Conservation (phyloP, 805 yeast genomes). For the Huiozyma sinensis region DNA sequence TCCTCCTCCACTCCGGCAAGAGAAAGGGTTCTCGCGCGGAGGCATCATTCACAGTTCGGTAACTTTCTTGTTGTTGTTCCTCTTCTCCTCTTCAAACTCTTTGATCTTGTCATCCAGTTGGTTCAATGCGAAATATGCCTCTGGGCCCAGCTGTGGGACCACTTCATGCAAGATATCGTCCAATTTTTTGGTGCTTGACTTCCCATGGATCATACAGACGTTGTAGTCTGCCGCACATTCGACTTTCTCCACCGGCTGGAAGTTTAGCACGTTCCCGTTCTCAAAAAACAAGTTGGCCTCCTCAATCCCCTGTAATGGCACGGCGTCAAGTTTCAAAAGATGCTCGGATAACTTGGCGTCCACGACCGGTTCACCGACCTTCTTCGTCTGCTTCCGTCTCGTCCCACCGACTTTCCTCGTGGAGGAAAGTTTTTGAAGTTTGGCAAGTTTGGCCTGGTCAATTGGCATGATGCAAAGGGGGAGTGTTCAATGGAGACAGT, state of each 20-base stretch:
- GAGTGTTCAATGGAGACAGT: background rate
- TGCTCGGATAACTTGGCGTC: constrained; percentile 86
- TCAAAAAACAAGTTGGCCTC: constrained; percentile 97
- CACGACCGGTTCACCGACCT: constrained; percentile 44
- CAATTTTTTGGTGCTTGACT: constrained; percentile 84
- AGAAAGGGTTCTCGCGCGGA: constrained; percentile 5
- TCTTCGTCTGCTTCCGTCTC: constrained; percentile 87
- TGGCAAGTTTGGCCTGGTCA: constrained; percentile 91
- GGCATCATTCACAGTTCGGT: constrained; percentile 41
- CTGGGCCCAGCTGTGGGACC: constrained; percentile 93
- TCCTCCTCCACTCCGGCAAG: background rate
- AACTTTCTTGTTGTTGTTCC: constrained; percentile 36
- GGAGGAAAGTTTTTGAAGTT: constrained; percentile 68
- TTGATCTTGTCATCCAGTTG: constrained; percentile 77
- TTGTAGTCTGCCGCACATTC: constrained; percentile 86
- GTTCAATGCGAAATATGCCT: constrained; percentile 80
- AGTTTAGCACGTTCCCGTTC: constrained; percentile 92
- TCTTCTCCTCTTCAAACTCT: constrained; percentile 32
- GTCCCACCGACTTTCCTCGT: constrained; percentile 75
- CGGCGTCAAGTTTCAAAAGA: constrained; percentile 80
- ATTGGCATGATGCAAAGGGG: constrained; percentile 48
- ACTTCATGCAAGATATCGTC: constrained; percentile 90
- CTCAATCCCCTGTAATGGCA: constrained; percentile 79
- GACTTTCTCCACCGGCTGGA: constrained; percentile 85
- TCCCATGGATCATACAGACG: constrained; percentile 91